Base-by-base conservation (phyloP, 1,139 yeast genomes). In the Yarrowia galli region DNA sequence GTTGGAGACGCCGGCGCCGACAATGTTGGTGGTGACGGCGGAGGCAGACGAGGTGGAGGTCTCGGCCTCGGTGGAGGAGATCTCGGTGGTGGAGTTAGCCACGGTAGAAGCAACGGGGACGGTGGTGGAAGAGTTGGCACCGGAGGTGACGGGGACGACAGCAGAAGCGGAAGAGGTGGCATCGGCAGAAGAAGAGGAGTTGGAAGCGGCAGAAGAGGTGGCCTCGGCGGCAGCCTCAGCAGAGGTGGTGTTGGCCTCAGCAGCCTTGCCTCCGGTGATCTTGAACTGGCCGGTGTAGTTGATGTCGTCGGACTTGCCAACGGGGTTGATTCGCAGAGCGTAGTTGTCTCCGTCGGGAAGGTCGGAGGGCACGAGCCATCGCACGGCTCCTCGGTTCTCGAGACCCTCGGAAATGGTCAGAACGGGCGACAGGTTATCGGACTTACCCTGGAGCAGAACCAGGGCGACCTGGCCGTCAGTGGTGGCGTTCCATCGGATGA, bases 201-300 rank as follows among this genome's bases (percentile, higher is more conserved):
- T 69, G 45, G 71, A 65, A 38, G 71, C 6, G 8, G 32, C 48
- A 58, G 73, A 25, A 48, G 70, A 42, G 28, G 73, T 22, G 54
- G 69, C 58, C 65, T 53, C 51, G 56, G 74, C 70, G 25, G 69
- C 68, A 46, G 71, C 72, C 40, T 28, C 69, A 9, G 74, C 35
- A 15, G 73, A 42, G 20, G 72, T 36, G 45, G 71, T 23, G 40
- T 69, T 48, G n/a, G n/a, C n/a, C n/a, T n/a, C n/a, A 49, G 69
- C 49, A 25, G 70, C 69, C 43, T 49, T 63, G 66, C 69, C 67
- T 25, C 72, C 73, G 42, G 68, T 66, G 68, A 79, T 76, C 56
- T 73, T 67, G 73, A 79, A 77, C 70, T 70, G 70, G 48, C 79
- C 75, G 56, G 81, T 75, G 77, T 77, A 79, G 76, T 79, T 79